phyloP scores from a whole-genome alignment of 1,284 basidiomycete species.

The Ceratobasidium sp. region DNA sequence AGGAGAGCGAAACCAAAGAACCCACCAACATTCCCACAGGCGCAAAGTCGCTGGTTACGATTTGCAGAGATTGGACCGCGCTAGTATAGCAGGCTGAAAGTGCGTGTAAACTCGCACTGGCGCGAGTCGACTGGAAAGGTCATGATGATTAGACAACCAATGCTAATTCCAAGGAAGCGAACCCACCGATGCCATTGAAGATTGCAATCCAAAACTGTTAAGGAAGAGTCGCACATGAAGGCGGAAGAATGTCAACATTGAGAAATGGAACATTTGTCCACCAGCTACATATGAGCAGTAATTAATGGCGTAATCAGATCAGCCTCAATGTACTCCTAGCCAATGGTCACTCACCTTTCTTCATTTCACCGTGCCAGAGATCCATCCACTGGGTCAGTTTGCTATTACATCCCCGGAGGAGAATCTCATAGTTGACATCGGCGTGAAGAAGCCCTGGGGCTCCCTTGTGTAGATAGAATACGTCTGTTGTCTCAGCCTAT shows the following conservation, averaged over 20 bases:
- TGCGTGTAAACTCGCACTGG: constrained; percentile 66
- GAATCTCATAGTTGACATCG: constrained; percentile 71
- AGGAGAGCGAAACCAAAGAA: constrained; percentile 40
- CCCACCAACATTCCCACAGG: constrained; percentile 74
- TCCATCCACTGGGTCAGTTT: constrained; percentile 72
- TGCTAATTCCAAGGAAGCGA: background rate
- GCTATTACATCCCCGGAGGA: constrained; percentile 70
- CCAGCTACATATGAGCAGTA: constrained; percentile 55
- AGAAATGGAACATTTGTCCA: constrained; percentile 70
- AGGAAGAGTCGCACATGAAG: constrained; percentile 76
- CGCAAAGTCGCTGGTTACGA: constrained; percentile 72
- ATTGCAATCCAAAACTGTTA: constrained; percentile 77
- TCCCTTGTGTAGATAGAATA: constrained; percentile 64
- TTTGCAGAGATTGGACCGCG: constrained; percentile 68
- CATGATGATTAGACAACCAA: constrained; percentile 9
- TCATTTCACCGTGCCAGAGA: constrained; percentile 71
- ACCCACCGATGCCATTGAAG: constrained; percentile 62
- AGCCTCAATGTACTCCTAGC: background rate
- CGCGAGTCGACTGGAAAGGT: constrained; percentile 48
- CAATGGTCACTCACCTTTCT: constrained; percentile 57
- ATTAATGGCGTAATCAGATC: background rate
- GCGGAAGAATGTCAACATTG: constrained; percentile 73
- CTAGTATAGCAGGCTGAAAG: constrained; percentile 72
- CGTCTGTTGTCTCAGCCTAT: constrained; percentile 75
- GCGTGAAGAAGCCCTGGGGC: constrained; percentile 52